Conservation (phyloP, 2,329 filamentous ascomycete species). For the Lojkania enalia region DNA sequence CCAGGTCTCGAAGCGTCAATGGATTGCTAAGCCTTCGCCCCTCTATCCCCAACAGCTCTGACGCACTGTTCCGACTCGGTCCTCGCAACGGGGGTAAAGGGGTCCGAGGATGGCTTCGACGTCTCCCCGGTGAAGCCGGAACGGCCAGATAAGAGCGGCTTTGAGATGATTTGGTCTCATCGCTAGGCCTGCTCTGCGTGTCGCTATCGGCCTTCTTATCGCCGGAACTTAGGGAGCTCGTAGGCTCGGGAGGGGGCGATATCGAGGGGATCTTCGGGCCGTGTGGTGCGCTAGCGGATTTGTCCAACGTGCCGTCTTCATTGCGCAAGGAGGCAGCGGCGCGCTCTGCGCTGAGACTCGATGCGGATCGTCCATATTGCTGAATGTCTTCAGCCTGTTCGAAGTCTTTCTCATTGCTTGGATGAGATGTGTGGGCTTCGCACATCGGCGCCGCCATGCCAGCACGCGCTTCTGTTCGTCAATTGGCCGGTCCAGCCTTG, state of each 20-base stretch:
- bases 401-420: too few relatives aligned
- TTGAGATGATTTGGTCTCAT: constrained; percentile 3
- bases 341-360: constrained; percentile 25
- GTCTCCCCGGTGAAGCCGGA: constrained; percentile 6
- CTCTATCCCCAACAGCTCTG: constrained; percentile 19
- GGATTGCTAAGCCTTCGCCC: constrained; percentile 20
- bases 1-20: constrained; percentile 35
- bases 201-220: constrained; percentile 1
- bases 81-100: constrained; percentile 14
- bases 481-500: too few relatives aligned
- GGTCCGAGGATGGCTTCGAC: constrained; percentile 19
- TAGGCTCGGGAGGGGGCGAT: constrained; percentile 13
- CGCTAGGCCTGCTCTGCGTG: constrained; percentile 2
- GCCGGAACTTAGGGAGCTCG: constrained; percentile 8
- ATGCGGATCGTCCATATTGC: constrained; percentile 27
- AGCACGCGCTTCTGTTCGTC: too few relatives aligned
- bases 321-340: constrained; percentile 23
- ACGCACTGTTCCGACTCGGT: constrained; percentile 20
- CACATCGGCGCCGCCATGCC: too few relatives aligned
- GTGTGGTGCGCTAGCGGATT: constrained; percentile 12
- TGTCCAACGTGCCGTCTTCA: constrained; percentile 10
- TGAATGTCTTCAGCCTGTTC: constrained; percentile 17
- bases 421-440: too few relatives aligned
- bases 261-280: constrained; percentile 5
- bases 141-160: constrained; percentile 1